phyloP scores from a whole-genome alignment of 495 filamentous ascomycete species.

The Thermothielavioides terrestris region DNA sequence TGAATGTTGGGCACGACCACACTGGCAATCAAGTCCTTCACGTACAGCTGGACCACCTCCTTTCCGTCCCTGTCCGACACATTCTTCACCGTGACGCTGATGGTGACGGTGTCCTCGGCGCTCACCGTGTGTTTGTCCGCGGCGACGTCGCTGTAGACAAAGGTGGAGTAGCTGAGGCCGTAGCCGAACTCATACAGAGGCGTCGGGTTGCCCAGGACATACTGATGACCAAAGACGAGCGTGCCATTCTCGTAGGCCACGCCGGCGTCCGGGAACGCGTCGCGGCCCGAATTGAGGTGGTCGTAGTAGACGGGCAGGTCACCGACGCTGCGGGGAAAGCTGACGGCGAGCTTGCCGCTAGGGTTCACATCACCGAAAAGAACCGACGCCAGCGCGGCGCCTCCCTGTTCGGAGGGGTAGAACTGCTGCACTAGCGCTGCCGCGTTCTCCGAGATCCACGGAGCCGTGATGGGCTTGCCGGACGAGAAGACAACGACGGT shows the following conservation, averaged over 20 bases:
- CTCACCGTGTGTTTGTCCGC: conserved; percentile 37
- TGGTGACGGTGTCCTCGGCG: conserved; percentile 44
- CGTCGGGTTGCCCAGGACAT: conserved; percentile 49
- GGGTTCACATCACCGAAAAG: conserved; percentile 79
- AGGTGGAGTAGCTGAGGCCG: conserved; percentile 58
- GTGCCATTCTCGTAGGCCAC: conserved; percentile 44
- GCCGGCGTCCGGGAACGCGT: conserved; percentile 39
- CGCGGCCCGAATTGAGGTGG: conserved; percentile 57
- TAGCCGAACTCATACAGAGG: conserved; percentile 62
- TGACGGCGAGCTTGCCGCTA: conserved; percentile 55
- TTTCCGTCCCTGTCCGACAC: conserved; percentile 46
- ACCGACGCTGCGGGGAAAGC: conserved; percentile 54
- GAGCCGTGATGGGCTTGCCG: conserved; percentile 61
- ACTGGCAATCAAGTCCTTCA: conserved; percentile 52
- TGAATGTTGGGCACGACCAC: conserved; percentile 56
- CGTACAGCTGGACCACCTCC: conserved; percentile 63
- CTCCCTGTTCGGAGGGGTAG: conserved; percentile 66
- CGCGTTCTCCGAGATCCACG: conserved; percentile 54
- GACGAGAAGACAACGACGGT: conserved; percentile 61
- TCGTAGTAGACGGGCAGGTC: conserved; percentile 62
- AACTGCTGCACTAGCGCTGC: conserved; percentile 60
- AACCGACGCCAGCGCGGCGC: conserved; percentile 67
- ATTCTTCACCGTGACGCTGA: conserved; percentile 51
- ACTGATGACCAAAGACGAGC: conserved; percentile 55
- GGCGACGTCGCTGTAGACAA: conserved; percentile 44